Conservation (phyloP, 2,329 filamentous ascomycete species). For the Botryotinia convoluta region DNA sequence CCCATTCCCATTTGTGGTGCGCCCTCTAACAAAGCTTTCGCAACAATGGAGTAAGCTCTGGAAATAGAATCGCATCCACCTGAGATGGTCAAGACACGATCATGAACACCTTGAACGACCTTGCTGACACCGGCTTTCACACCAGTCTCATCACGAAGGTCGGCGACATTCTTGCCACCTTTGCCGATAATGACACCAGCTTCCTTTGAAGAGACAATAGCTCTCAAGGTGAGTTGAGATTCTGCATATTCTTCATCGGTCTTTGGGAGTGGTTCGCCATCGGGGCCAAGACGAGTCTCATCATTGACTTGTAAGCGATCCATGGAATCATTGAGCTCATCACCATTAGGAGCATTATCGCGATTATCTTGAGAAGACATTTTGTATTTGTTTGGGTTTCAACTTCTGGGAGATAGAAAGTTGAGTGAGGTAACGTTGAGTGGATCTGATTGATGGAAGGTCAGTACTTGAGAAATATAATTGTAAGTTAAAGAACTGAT, state of each 20-base stretch:
- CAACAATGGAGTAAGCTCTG: constrained; percentile 90
- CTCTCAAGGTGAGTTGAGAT: constrained; percentile 87
- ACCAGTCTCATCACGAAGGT: constrained; percentile 93
- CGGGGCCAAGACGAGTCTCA: constrained; percentile 60
- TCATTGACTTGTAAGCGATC: constrained; percentile 67
- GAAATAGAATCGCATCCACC: constrained; percentile 85
- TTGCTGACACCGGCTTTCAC: constrained; percentile 99
- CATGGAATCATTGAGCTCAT: constrained; percentile 58
- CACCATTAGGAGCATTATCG: constrained; percentile 36
- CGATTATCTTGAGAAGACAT: constrained; percentile 38
- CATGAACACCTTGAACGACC: constrained; percentile 94
- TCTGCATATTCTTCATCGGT: constrained; percentile 96
- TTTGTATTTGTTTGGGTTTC: constrained; percentile 19
- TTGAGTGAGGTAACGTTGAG: neutral
- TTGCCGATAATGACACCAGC: constrained; percentile 99
- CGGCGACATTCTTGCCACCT: constrained; percentile 95
- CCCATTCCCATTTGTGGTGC: constrained; percentile 96
- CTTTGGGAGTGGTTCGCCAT: constrained; percentile 78
- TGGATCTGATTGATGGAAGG: constrained; percentile 9
- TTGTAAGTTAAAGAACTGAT: neutral
- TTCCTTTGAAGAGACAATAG: constrained; percentile 98
- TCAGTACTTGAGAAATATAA: neutral
- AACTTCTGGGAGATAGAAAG: constrained; percentile 1
- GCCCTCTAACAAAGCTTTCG: constrained; percentile 86
- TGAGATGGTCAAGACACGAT: constrained; percentile 93